Evolutionary conservation across 495 filamentous ascomycete species (phyloP).

Genomic region (Xylaria sp.): DNA sequence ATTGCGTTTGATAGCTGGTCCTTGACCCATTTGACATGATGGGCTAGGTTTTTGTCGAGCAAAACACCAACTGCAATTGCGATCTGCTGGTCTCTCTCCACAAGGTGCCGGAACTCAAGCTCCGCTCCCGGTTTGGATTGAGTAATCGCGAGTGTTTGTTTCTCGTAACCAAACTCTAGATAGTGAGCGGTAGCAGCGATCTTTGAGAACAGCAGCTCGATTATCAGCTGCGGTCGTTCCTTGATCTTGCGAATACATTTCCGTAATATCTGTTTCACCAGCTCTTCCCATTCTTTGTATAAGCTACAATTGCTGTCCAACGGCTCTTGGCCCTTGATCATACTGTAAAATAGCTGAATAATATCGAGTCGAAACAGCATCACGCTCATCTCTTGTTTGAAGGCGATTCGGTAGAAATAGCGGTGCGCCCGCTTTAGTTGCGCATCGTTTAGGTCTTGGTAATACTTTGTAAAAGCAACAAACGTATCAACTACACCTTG

Average conservation of each 20-base stretch:
- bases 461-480: slow-evolving; percentile 77
- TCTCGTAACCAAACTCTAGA: slow-evolving; percentile 89
- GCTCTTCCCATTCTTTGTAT: slow-evolving; percentile 91
- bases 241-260: slow-evolving; percentile 80
- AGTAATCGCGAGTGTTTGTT: slow-evolving; percentile 69
- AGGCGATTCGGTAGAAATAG: slow-evolving; percentile 92
- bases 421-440: slow-evolving; percentile 94
- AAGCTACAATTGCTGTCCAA: slow-evolving; percentile 67
- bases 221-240: slow-evolving; percentile 79
- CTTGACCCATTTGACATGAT: slow-evolving; percentile 84
- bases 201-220: slow-evolving; percentile 95
- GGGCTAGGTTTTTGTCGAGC: slow-evolving; percentile 74
- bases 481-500: slow-evolving; percentile 91
- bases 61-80: slow-evolving; percentile 79
- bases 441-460: slow-evolving; percentile 76
- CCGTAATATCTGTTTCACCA: slow-evolving; percentile 80
- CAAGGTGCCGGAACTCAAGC: slow-evolving; percentile 77
- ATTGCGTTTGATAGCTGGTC: slow-evolving; percentile 69
- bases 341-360: slow-evolving; percentile 82
- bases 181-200: slow-evolving; percentile 82
- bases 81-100: slow-evolving; percentile 71
- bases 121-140: slow-evolving; percentile 67
- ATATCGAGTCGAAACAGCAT: slow-evolving; percentile 92
- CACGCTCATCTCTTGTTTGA: slow-evolving; percentile 89
- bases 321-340: slow-evolving; percentile 89